These are phyloP conservation scores for Tieghemostelium lacteum DNA, from an alignment of 78 protist genomes.

Conservation along the genomic window DNA sequence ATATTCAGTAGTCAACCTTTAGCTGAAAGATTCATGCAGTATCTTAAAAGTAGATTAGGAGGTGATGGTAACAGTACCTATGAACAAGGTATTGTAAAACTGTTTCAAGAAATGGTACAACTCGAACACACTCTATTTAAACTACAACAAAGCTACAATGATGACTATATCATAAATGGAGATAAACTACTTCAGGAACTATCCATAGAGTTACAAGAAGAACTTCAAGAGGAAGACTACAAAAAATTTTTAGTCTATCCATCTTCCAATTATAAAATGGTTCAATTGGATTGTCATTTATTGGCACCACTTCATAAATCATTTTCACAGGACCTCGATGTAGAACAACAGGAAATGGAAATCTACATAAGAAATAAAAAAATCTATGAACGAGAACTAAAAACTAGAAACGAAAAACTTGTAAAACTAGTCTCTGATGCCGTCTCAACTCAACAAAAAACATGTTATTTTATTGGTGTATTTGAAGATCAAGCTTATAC, in stretches of 20 bases:
- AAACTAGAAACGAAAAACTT: not conserved
- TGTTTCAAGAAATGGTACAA: slow-evolving; percentile 22
- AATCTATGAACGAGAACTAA: slow-evolving; percentile 23
- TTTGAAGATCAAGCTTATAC: slow-evolving; percentile 41
- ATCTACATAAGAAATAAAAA: slow-evolving; percentile 11
- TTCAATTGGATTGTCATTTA: not conserved
- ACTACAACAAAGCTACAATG: not conserved
- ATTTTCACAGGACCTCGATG: slow-evolving; percentile 54
- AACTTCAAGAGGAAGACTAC: not conserved
- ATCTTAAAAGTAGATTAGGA: not conserved
- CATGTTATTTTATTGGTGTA: slow-evolving; percentile 33
- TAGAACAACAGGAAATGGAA: slow-evolving; percentile 11
- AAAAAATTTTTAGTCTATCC: slow-evolving; percentile 1
- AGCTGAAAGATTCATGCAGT: slow-evolving; percentile 9
- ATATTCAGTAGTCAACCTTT: not conserved
- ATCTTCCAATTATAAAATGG: not conserved
- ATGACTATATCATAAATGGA: too few species aligned
- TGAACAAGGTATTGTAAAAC: too few species aligned
- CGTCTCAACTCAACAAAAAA: not conserved
- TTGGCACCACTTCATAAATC: slow-evolving; percentile 30
- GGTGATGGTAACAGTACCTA: too few species aligned
- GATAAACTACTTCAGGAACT: not conserved
- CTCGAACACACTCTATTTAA: slow-evolving; percentile 3
- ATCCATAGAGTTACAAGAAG: slow-evolving; percentile 17
- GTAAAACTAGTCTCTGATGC: not conserved